Conservation (phyloP, 176 grass and related monocot genomes). For the Zoysia pacifica region DNA sequence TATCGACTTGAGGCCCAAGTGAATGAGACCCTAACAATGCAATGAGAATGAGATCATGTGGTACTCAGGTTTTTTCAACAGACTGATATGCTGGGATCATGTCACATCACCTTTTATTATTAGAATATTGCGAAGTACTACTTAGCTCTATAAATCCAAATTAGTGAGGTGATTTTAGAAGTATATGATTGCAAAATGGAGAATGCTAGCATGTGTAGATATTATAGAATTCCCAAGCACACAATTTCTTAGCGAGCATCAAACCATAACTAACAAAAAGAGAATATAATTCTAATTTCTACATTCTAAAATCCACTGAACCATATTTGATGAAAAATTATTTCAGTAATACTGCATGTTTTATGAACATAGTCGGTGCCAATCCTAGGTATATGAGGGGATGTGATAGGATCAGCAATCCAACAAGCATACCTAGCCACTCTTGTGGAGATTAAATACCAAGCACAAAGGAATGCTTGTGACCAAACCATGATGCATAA, state of each 20-base stretch:
- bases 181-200: no score
- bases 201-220: not conserved
- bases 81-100: no score
- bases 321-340: constrained; percentile 1
- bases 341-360: not conserved
- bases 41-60: no score
- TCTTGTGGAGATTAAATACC: not conserved
- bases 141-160: no score
- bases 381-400: not conserved
- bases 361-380: not conserved
- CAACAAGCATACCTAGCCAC: not conserved
- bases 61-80: no score
- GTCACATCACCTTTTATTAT: no score
- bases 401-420: not conserved
- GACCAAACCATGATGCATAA: not conserved
- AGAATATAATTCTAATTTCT: constrained; percentile 2
- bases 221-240: constrained; percentile 1
- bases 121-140: no score
- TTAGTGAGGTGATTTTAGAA: no score
- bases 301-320: not conserved
- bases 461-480: not conserved
- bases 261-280: constrained; percentile 4
- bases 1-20: no score
- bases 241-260: not conserved
- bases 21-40: no score